Base-by-base conservation (phyloP, 2,329 filamentous ascomycete species). In the Monosporascus sp. region DNA sequence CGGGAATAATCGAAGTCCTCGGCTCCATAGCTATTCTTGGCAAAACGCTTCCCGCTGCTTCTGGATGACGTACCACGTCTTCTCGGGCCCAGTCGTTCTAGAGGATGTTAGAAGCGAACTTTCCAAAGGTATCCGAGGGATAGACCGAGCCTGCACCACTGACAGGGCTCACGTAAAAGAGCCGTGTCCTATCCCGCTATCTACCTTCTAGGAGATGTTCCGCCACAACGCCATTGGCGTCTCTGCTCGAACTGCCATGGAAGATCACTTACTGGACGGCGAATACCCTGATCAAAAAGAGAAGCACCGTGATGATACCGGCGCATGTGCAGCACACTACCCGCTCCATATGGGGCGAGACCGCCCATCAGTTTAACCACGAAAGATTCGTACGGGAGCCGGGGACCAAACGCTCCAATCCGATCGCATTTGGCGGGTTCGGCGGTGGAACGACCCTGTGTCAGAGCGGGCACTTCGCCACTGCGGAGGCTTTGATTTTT, bases 21-120 rank as follows among this genome's bases (percentile, higher is more conserved):
- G 51, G 51, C 16, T 52, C 37, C 9, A 43, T 45, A 5, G 56
- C 57, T 3, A 40, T 56, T 20, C 37, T 61, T 2, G n/a, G 24
- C 9, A 62, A 61, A 20, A 55, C 55, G 0, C 17, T 59, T 0
- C 50, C 59, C 0, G 50, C 24, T 4, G 51, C 59, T 3, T 62
- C 26, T 62, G 57, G 57, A 22, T 61, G 11, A 17, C 46, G 3
- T 59, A 56, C n/a, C 57, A 58, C 8, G 49, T 61, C 9, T 58
- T 61, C n/a, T 57, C 59, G 1, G 50, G 57, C 24, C 64, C 67
- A 0, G 36, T 41, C 0, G 56, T 71, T 0, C 58, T 74, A 1
- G 34, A 47, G 2, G 63, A 63, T 1, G 9, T 46, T 16, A 38
- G 52, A 5, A 2, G 20, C 5, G 61, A 60, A 38, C 5, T 61